Evolutionary conservation across 495 filamentous ascomycete species (phyloP), one percentile per base, ranked within the genome.

Genomic region (Collariella sp.): DNA sequence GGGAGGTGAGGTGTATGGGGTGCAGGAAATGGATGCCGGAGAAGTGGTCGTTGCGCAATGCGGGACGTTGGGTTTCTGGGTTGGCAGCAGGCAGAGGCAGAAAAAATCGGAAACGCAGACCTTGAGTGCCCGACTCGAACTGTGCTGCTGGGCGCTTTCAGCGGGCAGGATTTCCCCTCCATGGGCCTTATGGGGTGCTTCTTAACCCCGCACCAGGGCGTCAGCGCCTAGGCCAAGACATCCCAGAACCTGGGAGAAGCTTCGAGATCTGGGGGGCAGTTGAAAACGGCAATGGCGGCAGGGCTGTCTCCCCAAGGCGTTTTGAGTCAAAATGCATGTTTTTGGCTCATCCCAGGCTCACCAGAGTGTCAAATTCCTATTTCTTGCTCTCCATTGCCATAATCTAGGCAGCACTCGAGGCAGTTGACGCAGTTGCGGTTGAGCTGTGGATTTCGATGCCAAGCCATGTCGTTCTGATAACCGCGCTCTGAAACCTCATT

Each of bases 211-310:
- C 65, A 52, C 61, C 58, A 10, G 41, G 63, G 60, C 33, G 45
- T 62, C 41, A 33, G 23, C 29, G 45, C 39, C 16, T 26, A 34
- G 36, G 64, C 62, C 57, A 67, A 63, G 64, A 5, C 36, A 24
- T 42, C 13, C 44, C 44, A 60, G 64, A 68, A 68, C 43, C 38
- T 47, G 22, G 46, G 43, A 68, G 64, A 68, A 67, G 44, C 35
- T 67, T 67, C 64, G 57, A 58, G 60, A 63, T 57, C 60, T 56
- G 47, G 35, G 10, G 5, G 26, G 26, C 5, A 4, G 11, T 5
- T 12, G 15, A n/a, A 38, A 12, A 38, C 35, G 15, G 10, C 35
- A 13, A 3, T 12, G 35, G 5, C 5, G 35, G 3, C 35, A 38
- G 11, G 11, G 26, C 26, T 31, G 26, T 39, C 13, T 39, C 36